Base-by-base conservation (phyloP, 2,329 filamentous ascomycete genomes). In the Tolypocladium cylindrosporum region DNA sequence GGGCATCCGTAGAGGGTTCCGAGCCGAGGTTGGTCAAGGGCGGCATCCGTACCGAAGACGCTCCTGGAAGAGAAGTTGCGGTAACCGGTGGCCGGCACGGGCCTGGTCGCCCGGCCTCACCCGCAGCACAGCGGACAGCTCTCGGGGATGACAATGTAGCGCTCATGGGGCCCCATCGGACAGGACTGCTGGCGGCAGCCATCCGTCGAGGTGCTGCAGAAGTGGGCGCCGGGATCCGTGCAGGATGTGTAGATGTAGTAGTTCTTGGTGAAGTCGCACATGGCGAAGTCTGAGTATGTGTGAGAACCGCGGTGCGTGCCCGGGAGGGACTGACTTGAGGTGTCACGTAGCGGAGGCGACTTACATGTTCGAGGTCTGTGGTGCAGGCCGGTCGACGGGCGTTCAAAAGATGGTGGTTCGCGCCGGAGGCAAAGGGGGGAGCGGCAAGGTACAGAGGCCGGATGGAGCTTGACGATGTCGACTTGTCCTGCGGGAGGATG, bases 221-320 rank as follows among this genome's bases (percentile, higher is more conserved):
- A 90, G 70, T 91, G 88, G 19, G 81, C 78, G 45, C 83, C 83
- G 0, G 87, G 87, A 67, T 90, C 85, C 58, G 79, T 72, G 67
- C 88, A 91, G 50, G 82, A 79, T 58, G 85, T 85, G 74, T 90
- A 90, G 71, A 91, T 86, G 73, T 89, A 90, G 71, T 87, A 90
- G 72, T 89, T 89, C 66, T 87, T 88, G 66, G 84, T 87, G 67
- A 86, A 89, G 69, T 83, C 77, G 68, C 81, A 84, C 81, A 84
- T 83, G 59, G 36, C 75, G 67, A 58, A 50, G 54, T 53, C 54
- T 59, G 31, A n/a, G n/a, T 1, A 39, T 14, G 37, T 19, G 48
- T 51, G 48, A 51, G 48, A 50, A 51, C 16, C 34, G 27, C 13
- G 24, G 43, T 45, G 51, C 55, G 53, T 59, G 39, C 39, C 51